A percentile compares a stretch with the other conserved stretches of the same genome.
These are phyloP conservation scores for Colletotrichum sidae DNA, from an alignment of 2,329 filamentous ascomycete species.

Conservation along the genomic window DNA sequence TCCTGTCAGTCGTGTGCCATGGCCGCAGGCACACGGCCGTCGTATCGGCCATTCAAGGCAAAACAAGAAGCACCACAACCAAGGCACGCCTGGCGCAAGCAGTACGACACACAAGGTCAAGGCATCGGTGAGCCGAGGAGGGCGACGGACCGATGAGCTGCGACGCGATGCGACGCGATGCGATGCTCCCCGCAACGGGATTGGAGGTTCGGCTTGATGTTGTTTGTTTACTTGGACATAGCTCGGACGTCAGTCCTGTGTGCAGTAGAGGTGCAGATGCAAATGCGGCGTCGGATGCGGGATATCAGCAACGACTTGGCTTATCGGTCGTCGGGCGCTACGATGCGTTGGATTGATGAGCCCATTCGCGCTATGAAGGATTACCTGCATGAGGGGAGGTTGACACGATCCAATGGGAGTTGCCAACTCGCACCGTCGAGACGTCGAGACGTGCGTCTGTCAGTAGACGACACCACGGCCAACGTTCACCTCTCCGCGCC, in stretches of 20 bases:
- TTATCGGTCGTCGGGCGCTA: conserved; percentile 12
- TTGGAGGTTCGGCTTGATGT: conserved; percentile 19
- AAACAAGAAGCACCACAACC: conserved; percentile 18
- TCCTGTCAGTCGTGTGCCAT: conserved; percentile 9
- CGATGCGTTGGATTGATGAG: conserved; percentile 14
- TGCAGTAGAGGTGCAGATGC: no score
- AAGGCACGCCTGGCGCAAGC: not conserved
- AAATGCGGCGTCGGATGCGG: no score
- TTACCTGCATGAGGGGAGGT: conserved; percentile 31
- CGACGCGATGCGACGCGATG: no score
- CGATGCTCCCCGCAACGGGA: conserved; percentile 11
- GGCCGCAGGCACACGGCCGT: conserved; percentile 24
- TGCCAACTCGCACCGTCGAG: not conserved
- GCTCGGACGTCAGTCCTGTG: conserved; percentile 2
- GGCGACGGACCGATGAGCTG: not conserved
- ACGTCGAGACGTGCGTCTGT: conserved; percentile 10
- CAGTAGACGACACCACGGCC: no score
- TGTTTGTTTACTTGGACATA: conserved; percentile 33
- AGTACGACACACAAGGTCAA: not conserved
- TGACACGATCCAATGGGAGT: conserved; percentile 31
- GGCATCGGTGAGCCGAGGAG: conserved; percentile 20
- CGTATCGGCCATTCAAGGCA: conserved; percentile 7
- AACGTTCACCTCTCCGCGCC: conserved; percentile 24
- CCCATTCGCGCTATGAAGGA: conserved; percentile 29
- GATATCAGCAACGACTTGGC: conserved; percentile 5